Evolutionary conservation across 2,329 filamentous ascomycete genomes (phyloP), one percentile per base, ranked within the genome.

Genomic region (Fusarium transvaalense): DNA sequence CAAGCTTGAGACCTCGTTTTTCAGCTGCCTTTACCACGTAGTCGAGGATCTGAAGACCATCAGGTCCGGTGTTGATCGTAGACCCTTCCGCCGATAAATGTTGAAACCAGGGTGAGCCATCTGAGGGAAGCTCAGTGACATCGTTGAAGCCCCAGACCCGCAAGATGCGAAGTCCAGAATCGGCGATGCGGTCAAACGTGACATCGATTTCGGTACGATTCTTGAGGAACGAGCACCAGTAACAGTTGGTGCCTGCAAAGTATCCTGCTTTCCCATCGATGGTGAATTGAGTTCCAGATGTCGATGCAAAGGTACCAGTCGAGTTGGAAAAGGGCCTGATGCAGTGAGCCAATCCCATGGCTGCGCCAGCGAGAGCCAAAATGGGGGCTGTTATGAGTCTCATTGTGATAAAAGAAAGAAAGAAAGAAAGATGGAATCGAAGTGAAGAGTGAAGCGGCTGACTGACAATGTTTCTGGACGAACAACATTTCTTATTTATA

Each of bases 111-210:
- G 82, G 76, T n/a, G 57, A 34, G 67, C 77, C 31, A n/a, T 43
- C 46, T 76, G 77, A 23, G 75, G 71, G n/a, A 17, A 39, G 54
- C n/a, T 31, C 21, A n/a, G 78, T 86, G 27, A 87, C 84, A 66
- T 88, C 85, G 77, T 86, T 88, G 80, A 89, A 89, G 10, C 86
- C 86, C 87, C 86, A 88, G 57, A 88, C 79, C 15, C 86, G 81
- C 13, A 88, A 77, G 61, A 89, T 83, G 73, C 85, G 86, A 63
- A 85, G 82, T 1, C 86, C 86, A 4, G 85, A 83, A 37, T 77
- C 67, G 52, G 78, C 73, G 17, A 89, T 73, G 69, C 86, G 81
- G 60, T 82, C 78, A 47, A 87, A 76, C 10, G 82, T 79, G 14
- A 78, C 77, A 69, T 90, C 86, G 32, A 89, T 83, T 71, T 90